A percentile compares a stretch with the other conserved stretches of the same genome.
These are phyloP conservation scores for Leccinum fallax DNA, from an alignment of 1,284 basidiomycete genomes.

Conservation along the genomic window DNA sequence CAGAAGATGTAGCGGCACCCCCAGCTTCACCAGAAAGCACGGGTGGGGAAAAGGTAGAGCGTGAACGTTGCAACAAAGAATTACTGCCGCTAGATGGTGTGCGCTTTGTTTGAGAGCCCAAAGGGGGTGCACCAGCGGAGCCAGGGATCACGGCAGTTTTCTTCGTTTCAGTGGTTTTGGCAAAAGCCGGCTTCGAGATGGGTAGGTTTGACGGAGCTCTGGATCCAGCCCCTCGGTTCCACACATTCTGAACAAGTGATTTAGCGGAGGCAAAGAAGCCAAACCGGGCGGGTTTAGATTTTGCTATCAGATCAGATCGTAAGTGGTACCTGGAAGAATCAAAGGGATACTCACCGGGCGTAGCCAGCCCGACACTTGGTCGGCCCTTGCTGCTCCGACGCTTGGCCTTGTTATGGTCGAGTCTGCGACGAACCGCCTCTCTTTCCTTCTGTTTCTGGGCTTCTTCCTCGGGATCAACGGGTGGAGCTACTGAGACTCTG, in stretches of 20 bases:
- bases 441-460: constrained; percentile 49
- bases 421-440: constrained; percentile 59
- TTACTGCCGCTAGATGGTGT: constrained; percentile 19
- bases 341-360: constrained; percentile 39
- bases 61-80: constrained; percentile 8
- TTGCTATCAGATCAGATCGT: constrained; percentile 32
- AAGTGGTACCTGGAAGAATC: constrained; percentile 3
- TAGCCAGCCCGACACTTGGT: constrained; percentile 43
- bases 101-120: constrained; percentile 19
- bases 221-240: constrained; percentile 46
- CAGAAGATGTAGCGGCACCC: constrained; percentile 14
- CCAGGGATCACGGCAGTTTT: constrained; percentile 22
- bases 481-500: background rate
- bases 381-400: constrained; percentile 65
- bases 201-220: constrained; percentile 16
- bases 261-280: constrained; percentile 63
- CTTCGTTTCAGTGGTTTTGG: constrained; percentile 20
- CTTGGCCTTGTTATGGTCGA: constrained; percentile 63
- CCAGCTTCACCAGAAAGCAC: constrained; percentile 13
- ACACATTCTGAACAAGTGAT: constrained; percentile 56
- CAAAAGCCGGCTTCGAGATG: constrained; percentile 14
- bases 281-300: constrained; percentile 48
- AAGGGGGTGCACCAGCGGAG: constrained; percentile 20
- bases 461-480: constrained; percentile 34
- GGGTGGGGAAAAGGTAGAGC: constrained; percentile 18